Conservation (phyloP, 495 filamentous ascomycete genomes). For the Penicillium egyptiacum region DNA sequence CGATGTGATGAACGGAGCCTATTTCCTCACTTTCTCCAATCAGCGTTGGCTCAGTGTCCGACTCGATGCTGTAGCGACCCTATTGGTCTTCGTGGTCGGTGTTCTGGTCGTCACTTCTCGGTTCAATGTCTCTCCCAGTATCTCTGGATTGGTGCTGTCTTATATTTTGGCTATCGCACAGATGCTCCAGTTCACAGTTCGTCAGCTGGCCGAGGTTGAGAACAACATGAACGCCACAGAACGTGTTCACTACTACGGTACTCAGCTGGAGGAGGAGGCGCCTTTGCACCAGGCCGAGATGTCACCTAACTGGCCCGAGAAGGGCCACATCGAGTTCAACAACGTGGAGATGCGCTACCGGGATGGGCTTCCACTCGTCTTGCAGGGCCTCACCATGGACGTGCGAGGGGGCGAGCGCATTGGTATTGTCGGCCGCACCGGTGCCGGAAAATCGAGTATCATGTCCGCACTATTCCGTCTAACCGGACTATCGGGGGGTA, state of each 20-base stretch:
- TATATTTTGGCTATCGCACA: conserved; percentile 94
- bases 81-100: conserved; percentile 80
- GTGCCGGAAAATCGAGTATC: conserved; percentile 92
- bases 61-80: conserved; percentile 78
- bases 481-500: conserved; percentile 79
- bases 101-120: conserved; percentile 92
- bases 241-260: conserved; percentile 90
- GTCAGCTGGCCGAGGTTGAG: conserved; percentile 93
- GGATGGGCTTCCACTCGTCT: conserved; percentile 74
- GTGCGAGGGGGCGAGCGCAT: conserved; percentile 84
- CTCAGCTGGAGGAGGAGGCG: conserved; percentile 81
- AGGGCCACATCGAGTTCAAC: conserved; percentile 80
- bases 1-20: conserved; percentile 89
- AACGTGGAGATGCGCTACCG: conserved; percentile 92
- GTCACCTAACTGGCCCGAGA: conserved; percentile 73
- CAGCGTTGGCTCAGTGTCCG: conserved; percentile 88
- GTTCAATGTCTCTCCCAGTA: conserved; percentile 82
- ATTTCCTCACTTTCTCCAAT: conserved; percentile 91
- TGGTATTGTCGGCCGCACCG: conserved; percentile 90
- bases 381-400: conserved; percentile 74
- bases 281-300: conserved; percentile 70
- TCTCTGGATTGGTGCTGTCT: conserved; percentile 81
- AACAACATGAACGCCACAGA: conserved; percentile 98
- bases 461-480: conserved; percentile 92
- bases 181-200: conserved; percentile 92